These are phyloP conservation scores for Phyllosticta citrichinensis DNA, from an alignment of 2,329 filamentous ascomycete genomes.

Conservation along the genomic window DNA sequence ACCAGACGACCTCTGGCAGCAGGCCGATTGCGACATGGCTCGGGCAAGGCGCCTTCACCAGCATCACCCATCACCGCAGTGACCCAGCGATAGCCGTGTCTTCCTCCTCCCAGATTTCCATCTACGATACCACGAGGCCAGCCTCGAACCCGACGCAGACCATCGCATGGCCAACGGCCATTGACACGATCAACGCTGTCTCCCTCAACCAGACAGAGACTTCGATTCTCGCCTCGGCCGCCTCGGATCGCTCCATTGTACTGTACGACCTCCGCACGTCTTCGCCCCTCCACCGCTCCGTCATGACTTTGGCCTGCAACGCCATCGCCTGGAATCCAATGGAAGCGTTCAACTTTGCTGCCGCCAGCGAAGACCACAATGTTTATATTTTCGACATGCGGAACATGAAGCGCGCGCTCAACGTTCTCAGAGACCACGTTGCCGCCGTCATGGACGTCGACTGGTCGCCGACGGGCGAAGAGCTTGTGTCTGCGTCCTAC, in stretches of 20 bases:
- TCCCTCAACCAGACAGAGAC: constrained; percentile 89
- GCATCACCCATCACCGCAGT: constrained; percentile 71
- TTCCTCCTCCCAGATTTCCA: constrained; percentile 65
- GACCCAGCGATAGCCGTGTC: constrained; percentile 65
- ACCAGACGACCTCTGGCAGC: constrained; percentile 57
- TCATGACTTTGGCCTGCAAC: constrained; percentile 76
- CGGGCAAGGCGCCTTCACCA: constrained; percentile 72
- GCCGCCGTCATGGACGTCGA: constrained; percentile 93
- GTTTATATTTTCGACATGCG: constrained; percentile 90
- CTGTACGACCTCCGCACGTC: constrained; percentile 88
- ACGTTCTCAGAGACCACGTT: constrained; percentile 84
- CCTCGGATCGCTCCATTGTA: constrained; percentile 73
- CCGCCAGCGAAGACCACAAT: constrained; percentile 92
- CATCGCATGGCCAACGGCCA: constrained; percentile 75
- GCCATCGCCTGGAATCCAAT: constrained; percentile 88
- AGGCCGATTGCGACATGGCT: constrained; percentile 78
- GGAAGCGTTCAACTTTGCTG: constrained; percentile 91
- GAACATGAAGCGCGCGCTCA: constrained; percentile 76
- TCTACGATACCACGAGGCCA: constrained; percentile 79
- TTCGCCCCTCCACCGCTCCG: constrained; percentile 68
- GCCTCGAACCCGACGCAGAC: constrained; percentile 70
- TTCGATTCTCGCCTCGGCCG: constrained; percentile 75
- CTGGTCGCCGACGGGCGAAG: constrained; percentile 88
- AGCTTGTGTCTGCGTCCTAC: constrained; percentile 82
- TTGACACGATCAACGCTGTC: constrained; percentile 82